Evolutionary conservation across 2,329 filamentous ascomycete species (phyloP).

Genomic region (Alternaria ventricosa): DNA sequence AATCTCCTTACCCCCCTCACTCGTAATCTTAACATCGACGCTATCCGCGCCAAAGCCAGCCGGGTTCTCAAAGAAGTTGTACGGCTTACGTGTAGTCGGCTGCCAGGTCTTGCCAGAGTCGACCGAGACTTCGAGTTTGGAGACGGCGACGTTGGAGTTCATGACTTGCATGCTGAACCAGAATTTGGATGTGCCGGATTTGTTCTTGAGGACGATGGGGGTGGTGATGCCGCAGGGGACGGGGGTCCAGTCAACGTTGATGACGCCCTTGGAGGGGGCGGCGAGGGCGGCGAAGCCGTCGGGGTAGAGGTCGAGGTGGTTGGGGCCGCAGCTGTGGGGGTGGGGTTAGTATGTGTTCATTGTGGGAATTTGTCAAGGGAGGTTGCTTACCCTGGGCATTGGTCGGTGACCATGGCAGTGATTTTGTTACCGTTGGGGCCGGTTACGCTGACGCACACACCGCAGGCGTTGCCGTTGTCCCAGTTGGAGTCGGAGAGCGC

Average conservation of each 20-base stretch:
- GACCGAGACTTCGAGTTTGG: slow-evolving; percentile 65
- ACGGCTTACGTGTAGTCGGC: slow-evolving; percentile 58
- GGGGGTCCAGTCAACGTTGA: slow-evolving; percentile 58
- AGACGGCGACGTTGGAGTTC: slow-evolving; percentile 65
- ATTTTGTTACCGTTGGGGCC: slow-evolving; percentile 64
- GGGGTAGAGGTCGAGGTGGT: slow-evolving; percentile 64
- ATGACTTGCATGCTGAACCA: slow-evolving; percentile 71
- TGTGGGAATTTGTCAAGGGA: neutral
- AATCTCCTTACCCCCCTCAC: slow-evolving; percentile 58
- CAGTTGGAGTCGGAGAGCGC: slow-evolving; percentile 67
- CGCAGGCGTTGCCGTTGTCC: slow-evolving; percentile 64
- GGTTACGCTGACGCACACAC: slow-evolving; percentile 66
- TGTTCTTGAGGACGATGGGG: slow-evolving; percentile 60
- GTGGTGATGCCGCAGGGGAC: slow-evolving; percentile 60
- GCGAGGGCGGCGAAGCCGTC: slow-evolving; percentile 59
- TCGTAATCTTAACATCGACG: slow-evolving; percentile 65
- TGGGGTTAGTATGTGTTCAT: neutral
- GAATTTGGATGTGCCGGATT: slow-evolving; percentile 58
- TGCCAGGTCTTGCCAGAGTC: slow-evolving; percentile 67
- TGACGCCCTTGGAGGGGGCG: slow-evolving; percentile 54
- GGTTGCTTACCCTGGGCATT: slow-evolving; percentile 55
- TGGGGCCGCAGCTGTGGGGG: slow-evolving; percentile 51
- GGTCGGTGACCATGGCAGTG: slow-evolving; percentile 69
- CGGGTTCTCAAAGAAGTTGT: slow-evolving; percentile 67
- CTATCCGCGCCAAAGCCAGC: slow-evolving; percentile 62